These are phyloP conservation scores for Penicillium freii DNA, from an alignment of 2,329 filamentous ascomycete genomes.

Conservation along the genomic window DNA sequence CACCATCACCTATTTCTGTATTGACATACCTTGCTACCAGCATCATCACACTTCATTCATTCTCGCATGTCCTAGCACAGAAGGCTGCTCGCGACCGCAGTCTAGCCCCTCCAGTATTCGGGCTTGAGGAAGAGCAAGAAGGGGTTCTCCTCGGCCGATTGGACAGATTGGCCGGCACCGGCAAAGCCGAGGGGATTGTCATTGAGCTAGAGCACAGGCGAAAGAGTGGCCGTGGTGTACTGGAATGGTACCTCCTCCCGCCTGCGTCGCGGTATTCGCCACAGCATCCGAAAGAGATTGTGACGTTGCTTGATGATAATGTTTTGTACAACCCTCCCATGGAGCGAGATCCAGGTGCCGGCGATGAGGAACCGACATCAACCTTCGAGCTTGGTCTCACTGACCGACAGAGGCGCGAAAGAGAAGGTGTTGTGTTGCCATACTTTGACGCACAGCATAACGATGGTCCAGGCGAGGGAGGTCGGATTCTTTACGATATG, in stretches of 20 bases:
- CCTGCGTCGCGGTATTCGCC: constrained; percentile 45
- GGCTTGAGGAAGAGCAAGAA: constrained; percentile 72
- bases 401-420: constrained; percentile 80
- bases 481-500: constrained; percentile 95
- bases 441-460: constrained; percentile 94
- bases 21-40: constrained; percentile 86
- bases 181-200: constrained; percentile 61
- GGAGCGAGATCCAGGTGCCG: constrained; percentile 41
- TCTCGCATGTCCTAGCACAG: constrained; percentile 70
- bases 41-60: constrained; percentile 69
- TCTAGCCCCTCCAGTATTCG: constrained; percentile 72
- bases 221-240: constrained; percentile 73
- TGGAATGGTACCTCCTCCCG: constrained; percentile 65
- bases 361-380: constrained; percentile 61
- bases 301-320: constrained; percentile 72
- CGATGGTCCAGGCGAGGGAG: constrained; percentile 71
- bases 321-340: constrained; percentile 60
- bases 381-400: constrained; percentile 87
- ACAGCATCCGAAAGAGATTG: constrained; percentile 51
- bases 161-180: constrained; percentile 34
- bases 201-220: constrained; percentile 83
- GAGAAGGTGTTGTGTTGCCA: constrained; percentile 86
- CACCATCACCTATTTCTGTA: constrained; percentile 68
- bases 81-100: constrained; percentile 76
- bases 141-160: constrained; percentile 70